phyloP scores from a whole-genome alignment of 2,329 filamentous ascomycete species.

The Hypocreales sp. region DNA sequence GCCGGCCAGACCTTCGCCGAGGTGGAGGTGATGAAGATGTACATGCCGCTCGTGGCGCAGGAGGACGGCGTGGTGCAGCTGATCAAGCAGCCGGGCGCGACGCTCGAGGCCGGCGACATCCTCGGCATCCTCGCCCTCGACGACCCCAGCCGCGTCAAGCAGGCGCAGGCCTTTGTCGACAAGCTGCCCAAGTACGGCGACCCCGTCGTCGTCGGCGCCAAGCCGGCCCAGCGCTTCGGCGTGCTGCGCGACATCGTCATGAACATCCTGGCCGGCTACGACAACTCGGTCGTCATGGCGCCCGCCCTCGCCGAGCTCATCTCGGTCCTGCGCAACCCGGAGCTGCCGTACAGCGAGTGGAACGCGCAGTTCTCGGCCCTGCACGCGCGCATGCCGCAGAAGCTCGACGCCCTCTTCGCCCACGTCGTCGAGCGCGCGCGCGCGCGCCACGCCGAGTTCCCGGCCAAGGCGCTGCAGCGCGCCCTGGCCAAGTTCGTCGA shows the following conservation, averaged over 20 bases:
- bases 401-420: constrained; percentile 67
- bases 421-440: constrained; percentile 78
- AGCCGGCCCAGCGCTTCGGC: constrained; percentile 77
- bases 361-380: constrained; percentile 88
- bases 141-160: constrained; percentile 91
- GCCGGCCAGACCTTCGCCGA: constrained; percentile 90
- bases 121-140: constrained; percentile 93
- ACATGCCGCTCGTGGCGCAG: constrained; percentile 92
- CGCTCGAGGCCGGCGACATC: constrained; percentile 93
- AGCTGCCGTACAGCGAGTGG: constrained; percentile 94
- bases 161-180: constrained; percentile 83
- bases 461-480: constrained; percentile 73
- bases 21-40: constrained; percentile 99
- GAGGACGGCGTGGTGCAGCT: constrained; percentile 95
- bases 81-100: constrained; percentile 98
- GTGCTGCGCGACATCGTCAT: constrained; percentile 62
- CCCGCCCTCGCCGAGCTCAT: constrained; percentile 74
- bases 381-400: constrained; percentile 94
- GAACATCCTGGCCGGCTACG: constrained; percentile 85
- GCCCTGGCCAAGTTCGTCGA: constrained; percentile 78
- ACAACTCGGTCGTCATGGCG: constrained; percentile 95
- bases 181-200: constrained; percentile 77
- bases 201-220: constrained; percentile 76
- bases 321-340: constrained; percentile 75
- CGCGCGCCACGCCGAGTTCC: constrained; percentile 71